A percentile compares a stretch with the other conserved stretches of the same genome.
Conservation (phyloP, 2,329 filamentous ascomycete genomes). For the Esteya vermicola region DNA sequence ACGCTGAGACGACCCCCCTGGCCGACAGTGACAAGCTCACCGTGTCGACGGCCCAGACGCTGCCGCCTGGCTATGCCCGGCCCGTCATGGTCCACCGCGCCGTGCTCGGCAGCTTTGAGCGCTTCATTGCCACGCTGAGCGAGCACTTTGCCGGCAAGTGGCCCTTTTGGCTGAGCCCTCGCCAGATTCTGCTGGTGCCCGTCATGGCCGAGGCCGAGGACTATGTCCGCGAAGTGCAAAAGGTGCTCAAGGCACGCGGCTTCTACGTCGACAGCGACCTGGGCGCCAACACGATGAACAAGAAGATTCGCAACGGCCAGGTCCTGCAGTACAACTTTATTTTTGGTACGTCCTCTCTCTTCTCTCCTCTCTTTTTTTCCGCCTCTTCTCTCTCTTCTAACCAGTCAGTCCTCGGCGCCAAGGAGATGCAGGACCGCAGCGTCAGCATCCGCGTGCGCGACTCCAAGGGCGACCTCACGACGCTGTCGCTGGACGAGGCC, state of each 20-base stretch:
- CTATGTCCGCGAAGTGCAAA: conserved; percentile 63
- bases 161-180: conserved; percentile 80
- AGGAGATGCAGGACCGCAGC: conserved; percentile 13
- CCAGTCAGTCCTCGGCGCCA: conserved; percentile 10
- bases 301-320: conserved; percentile 78
- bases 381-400: not conserved
- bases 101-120: conserved; percentile 55
- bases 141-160: conserved; percentile 81
- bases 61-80: conserved; percentile 57
- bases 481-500: conserved; percentile 9
- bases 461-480: conserved; percentile 12
- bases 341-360: conserved; percentile 36
- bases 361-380: not conserved
- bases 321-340: conserved; percentile 75
- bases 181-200: conserved; percentile 66
- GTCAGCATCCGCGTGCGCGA: conserved; percentile 14
- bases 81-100: conserved; percentile 82
- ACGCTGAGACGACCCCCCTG: conserved; percentile 7
- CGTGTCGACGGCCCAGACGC: conserved; percentile 26
- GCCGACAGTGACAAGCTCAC: conserved; percentile 22
- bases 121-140: conserved; percentile 58
- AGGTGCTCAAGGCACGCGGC: conserved; percentile 49
- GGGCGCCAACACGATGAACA: conserved; percentile 68
- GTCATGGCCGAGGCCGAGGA: conserved; percentile 58
- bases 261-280: conserved; percentile 61